Conservation (phyloP, 2,329 filamentous ascomycete genomes). For the Mycogone perniciosa region DNA sequence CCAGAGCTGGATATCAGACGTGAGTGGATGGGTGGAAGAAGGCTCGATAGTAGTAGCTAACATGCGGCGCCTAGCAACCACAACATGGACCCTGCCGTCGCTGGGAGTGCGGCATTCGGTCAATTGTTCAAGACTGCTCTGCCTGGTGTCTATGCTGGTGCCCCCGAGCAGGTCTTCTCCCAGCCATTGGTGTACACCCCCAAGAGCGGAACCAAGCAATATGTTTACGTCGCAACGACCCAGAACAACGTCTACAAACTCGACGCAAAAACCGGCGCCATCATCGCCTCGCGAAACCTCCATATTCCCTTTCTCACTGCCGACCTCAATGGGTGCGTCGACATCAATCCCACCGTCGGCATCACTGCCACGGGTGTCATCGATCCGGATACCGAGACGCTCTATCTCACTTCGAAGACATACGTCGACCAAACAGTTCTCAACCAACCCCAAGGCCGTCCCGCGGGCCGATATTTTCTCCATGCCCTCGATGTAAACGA, state of each 20-base stretch:
- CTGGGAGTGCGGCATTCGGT: conserved; percentile 48
- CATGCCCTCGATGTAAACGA: conserved; percentile 35
- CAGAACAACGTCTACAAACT: conserved; percentile 54
- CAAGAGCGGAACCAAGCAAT: conserved; percentile 39
- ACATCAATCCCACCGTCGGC: conserved; percentile 42
- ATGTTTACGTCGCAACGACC: conserved; percentile 49
- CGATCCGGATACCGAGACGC: conserved; percentile 37
- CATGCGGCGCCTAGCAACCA: conserved; percentile 40
- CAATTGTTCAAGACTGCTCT: conserved; percentile 47
- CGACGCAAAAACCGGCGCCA: conserved; percentile 46
- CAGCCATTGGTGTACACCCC: conserved; percentile 47
- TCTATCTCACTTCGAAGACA: conserved; percentile 39
- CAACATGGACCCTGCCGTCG: conserved; percentile 56
- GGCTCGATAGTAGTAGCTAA: not conserved
- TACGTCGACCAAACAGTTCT: conserved; percentile 29
- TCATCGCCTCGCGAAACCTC: conserved; percentile 42
- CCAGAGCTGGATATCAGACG: conserved; percentile 47
- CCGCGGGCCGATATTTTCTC: conserved; percentile 30
- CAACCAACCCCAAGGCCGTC: conserved; percentile 26
- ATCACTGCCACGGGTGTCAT: conserved; percentile 42
- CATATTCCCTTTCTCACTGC: conserved; percentile 43
- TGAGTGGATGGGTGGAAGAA: conserved; percentile 22
- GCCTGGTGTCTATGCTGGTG: conserved; percentile 45
- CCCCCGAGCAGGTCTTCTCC: conserved; percentile 45
- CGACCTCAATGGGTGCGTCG: conserved; percentile 42